Evolutionary conservation across 2,329 filamentous ascomycete species (phyloP).

Genomic region (Fusarium xyrophilum): DNA sequence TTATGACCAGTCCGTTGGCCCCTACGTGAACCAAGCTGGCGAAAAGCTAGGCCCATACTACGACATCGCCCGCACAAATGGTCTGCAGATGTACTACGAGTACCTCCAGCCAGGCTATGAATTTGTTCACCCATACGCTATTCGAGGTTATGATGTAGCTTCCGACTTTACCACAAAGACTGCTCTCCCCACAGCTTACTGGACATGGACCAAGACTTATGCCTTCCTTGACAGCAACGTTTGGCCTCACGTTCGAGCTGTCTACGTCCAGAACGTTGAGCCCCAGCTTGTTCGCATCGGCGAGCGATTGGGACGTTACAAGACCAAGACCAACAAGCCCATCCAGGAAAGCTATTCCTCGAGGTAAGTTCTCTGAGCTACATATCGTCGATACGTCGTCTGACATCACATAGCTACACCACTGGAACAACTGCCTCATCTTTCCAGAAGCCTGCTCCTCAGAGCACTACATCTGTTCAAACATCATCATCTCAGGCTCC

Average conservation of each 20-base stretch:
- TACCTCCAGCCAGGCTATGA: slow-evolving; percentile 78
- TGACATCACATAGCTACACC: slow-evolving; percentile 28
- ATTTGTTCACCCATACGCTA: slow-evolving; percentile 75
- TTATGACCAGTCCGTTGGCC: slow-evolving; percentile 75
- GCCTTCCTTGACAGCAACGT: slow-evolving; percentile 77
- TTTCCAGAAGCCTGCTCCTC: slow-evolving; percentile 47
- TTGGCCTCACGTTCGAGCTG: slow-evolving; percentile 78
- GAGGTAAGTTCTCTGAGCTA: slow-evolving; percentile 11
- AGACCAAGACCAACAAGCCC: slow-evolving; percentile 48
- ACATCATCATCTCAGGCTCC: slow-evolving; percentile 42
- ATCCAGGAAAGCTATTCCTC: slow-evolving; percentile 21
- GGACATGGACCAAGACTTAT: slow-evolving; percentile 72
- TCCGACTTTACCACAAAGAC: slow-evolving; percentile 73
- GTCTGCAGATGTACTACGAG: slow-evolving; percentile 72
- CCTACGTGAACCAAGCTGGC: slow-evolving; percentile 71
- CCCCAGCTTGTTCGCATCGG: slow-evolving; percentile 93
- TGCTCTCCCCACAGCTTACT: slow-evolving; percentile 74
- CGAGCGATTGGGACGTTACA: slow-evolving; percentile 82
- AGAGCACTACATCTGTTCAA: slow-evolving; percentile 42
- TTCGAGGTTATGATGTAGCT: slow-evolving; percentile 70
- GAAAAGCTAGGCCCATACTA: slow-evolving; percentile 74
- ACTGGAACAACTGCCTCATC: slow-evolving; percentile 44
- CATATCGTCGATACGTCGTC: not conserved
- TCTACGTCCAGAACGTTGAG: slow-evolving; percentile 93
- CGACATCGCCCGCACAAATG: slow-evolving; percentile 66